phyloP scores from a whole-genome alignment of 208 protist species.

The Acanthamoeba quina region DNA sequence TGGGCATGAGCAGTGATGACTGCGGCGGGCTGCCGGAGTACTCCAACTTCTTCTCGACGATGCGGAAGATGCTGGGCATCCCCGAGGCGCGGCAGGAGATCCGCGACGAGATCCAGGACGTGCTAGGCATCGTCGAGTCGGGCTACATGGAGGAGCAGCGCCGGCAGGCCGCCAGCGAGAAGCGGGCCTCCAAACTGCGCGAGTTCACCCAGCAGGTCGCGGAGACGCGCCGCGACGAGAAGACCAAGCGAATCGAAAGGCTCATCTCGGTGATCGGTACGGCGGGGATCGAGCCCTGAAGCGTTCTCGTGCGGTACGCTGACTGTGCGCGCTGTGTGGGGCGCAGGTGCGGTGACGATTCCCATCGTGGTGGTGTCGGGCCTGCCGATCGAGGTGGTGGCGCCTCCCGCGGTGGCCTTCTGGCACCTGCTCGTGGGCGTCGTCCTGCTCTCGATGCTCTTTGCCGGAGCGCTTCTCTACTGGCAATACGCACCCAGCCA shows the following conservation, averaged over 20 bases:
- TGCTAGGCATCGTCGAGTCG: conserved; percentile 64
- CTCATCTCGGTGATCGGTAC: conserved; percentile 57
- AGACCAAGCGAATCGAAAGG: conserved; percentile 29
- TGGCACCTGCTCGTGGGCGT: conserved; percentile 12
- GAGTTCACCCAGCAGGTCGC: background rate
- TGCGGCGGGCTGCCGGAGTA: conserved; percentile 55
- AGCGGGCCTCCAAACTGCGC: background rate
- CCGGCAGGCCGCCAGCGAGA: conserved; percentile 16
- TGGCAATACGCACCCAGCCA: conserved; percentile 20
- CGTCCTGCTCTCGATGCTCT: background rate
- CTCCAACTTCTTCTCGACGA: conserved; percentile 53
- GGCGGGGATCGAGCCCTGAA: too few species aligned
- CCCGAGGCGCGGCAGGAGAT: conserved; percentile 43
- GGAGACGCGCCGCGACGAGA: background rate
- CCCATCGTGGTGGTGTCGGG: conserved; percentile 50
- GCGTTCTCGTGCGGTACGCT: too few species aligned
- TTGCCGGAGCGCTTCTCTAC: conserved; percentile 2
- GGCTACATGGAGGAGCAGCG: conserved; percentile 61
- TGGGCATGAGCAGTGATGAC: conserved; percentile 73
- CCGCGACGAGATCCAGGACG: conserved; percentile 51
- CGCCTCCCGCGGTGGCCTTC: background rate
- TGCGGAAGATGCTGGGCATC: conserved; percentile 46
- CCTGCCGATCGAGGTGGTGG: background rate
- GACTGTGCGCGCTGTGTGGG: too few species aligned
- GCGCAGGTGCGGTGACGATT: conserved; percentile 15